A percentile compares a stretch with the other conserved stretches of the same genome.
Conservation (phyloP, 2,329 filamentous ascomycete species). For the Hyphodiscus sp. region DNA sequence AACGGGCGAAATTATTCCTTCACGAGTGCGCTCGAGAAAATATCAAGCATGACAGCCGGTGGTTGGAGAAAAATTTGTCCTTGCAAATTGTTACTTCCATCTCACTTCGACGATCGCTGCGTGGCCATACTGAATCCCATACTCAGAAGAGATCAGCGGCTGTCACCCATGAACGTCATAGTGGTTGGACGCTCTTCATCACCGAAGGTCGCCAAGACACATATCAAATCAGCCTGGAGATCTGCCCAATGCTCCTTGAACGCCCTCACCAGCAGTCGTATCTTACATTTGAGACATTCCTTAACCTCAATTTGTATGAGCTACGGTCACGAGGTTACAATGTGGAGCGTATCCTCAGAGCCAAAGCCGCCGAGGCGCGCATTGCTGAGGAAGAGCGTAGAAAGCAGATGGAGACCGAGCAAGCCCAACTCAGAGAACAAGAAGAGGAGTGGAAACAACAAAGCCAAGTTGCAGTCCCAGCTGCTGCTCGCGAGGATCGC, state of each 20-base stretch:
- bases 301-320: constrained; percentile 77
- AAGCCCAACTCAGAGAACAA: constrained; percentile 58
- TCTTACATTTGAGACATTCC: constrained; percentile 82
- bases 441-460: constrained; percentile 38
- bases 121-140: constrained; percentile 61
- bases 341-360: constrained; percentile 85
- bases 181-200: constrained; percentile 67
- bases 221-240: constrained; percentile 85
- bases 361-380: constrained; percentile 79
- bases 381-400: constrained; percentile 79
- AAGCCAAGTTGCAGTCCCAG: constrained; percentile 12
- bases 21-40: constrained; percentile 65
- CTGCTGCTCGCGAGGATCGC: constrained; percentile 20
- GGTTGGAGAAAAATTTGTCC: constrained; percentile 79
- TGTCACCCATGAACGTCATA: constrained; percentile 46
- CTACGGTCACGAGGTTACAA: constrained; percentile 89
- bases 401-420: constrained; percentile 67
- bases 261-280: constrained; percentile 84
- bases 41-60: constrained; percentile 82
- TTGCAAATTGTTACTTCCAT: constrained; percentile 77
- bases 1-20: constrained; percentile 83
- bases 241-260: constrained; percentile 73
- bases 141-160: constrained; percentile 72
- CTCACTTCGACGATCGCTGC: constrained; percentile 68
- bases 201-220: constrained; percentile 63